Conservation (phyloP, 768 basidiomycete species). For the Pholiota molesta region DNA sequence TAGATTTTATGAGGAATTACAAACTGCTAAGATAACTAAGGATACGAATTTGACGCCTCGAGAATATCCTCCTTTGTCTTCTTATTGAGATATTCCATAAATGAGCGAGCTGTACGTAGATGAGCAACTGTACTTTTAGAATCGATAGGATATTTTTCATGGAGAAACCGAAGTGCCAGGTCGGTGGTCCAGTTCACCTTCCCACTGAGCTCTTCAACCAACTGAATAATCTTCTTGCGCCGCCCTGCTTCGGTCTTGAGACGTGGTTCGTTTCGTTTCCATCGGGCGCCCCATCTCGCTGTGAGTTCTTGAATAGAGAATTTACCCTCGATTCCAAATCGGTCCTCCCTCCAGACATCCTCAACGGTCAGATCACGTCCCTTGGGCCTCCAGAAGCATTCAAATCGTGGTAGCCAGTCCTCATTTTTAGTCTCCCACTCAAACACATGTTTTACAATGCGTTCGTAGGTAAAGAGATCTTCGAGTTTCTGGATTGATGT, state of each 20-base stretch:
- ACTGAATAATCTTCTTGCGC: conserved; percentile 21
- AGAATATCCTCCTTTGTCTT: background rate
- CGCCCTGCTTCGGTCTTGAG: conserved; percentile 23
- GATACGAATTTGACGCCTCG: background rate
- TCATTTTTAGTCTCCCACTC: background rate
- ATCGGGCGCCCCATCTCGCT: conserved; percentile 19
- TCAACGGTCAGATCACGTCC: conserved; percentile 13
- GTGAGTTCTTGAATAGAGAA: conserved; percentile 21
- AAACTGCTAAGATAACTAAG: too few relatives aligned
- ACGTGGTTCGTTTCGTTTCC: conserved; percentile 22
- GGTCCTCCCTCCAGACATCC: conserved; percentile 33
- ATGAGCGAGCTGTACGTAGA: background rate
- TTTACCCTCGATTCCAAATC: conserved; percentile 26
- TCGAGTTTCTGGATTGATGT: background rate
- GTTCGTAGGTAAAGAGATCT: background rate
- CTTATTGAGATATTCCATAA: background rate
- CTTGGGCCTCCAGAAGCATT: background rate
- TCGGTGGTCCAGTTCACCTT: conserved; percentile 22
- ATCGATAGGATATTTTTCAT: conserved; percentile 16
- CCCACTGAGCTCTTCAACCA: conserved; percentile 22
- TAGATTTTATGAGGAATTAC: too few relatives aligned
- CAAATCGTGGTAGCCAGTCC: background rate
- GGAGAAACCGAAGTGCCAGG: conserved; percentile 25
- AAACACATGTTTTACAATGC: background rate
- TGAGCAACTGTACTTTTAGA: background rate